Conservation (phyloP, 2,329 filamentous ascomycete genomes). For the Scopulariopsis brevicaulis region DNA sequence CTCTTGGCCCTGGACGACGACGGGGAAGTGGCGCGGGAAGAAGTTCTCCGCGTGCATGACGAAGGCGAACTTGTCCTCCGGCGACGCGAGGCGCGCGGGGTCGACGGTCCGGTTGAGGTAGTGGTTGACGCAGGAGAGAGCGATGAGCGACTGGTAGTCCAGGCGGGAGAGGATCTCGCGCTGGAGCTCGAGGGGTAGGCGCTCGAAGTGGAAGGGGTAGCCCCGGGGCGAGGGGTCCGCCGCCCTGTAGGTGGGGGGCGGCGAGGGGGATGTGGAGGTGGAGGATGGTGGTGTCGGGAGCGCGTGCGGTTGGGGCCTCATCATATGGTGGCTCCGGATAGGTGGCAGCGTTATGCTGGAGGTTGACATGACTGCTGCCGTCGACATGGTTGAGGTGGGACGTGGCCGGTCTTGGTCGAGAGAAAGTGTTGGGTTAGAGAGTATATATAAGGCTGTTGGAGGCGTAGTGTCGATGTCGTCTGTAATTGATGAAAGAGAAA, state of each 20-base stretch:
- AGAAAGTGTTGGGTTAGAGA: background rate
- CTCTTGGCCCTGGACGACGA: constrained; percentile 22
- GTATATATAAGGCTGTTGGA: background rate
- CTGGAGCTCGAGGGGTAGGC: constrained; percentile 20
- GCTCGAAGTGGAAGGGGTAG: constrained; percentile 14
- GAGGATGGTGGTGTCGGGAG: background rate
- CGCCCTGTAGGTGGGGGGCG: background rate
- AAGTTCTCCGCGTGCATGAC: constrained; percentile 28
- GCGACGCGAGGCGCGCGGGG: constrained; percentile 20
- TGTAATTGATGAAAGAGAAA: background rate
- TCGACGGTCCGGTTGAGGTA: constrained; percentile 20
- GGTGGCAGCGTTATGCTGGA: background rate
- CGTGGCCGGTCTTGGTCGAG: background rate
- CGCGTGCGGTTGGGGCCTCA: background rate
- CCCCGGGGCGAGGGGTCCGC: background rate
- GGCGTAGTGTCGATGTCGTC: background rate
- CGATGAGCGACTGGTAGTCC: constrained; percentile 28
- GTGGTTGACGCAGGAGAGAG: constrained; percentile 22
- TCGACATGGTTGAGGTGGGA: background rate
- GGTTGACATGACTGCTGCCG: background rate
- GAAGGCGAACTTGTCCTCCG: constrained; percentile 24
- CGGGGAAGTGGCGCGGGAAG: constrained; percentile 26
- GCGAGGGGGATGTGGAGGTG: background rate
- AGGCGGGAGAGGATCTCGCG: constrained; percentile 19
- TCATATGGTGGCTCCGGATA: background rate